Evolutionary conservation across 306 rosid species (phyloP).

Genomic region (Dryas octopetala): DNA sequence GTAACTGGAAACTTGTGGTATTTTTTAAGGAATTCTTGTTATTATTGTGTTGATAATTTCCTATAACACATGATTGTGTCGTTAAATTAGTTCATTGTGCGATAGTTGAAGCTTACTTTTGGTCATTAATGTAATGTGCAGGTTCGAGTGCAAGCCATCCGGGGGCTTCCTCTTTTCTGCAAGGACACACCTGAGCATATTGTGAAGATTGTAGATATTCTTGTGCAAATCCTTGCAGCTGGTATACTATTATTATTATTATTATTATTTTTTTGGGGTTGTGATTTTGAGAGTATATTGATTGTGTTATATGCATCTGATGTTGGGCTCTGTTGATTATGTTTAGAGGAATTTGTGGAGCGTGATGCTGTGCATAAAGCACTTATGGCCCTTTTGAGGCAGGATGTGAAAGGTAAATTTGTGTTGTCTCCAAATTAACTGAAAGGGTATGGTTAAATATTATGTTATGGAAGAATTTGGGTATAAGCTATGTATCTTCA

Average conservation of each 20-base stretch:
- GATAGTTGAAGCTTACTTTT: constrained; percentile 11
- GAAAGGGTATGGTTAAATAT: background rate
- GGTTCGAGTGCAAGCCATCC: constrained; percentile 98
- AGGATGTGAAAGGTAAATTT: constrained; percentile 86
- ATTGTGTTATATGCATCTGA: constrained; percentile 35
- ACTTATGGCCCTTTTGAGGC: constrained; percentile 91
- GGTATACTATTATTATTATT: constrained; percentile 43
- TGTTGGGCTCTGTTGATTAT: constrained; percentile 20
- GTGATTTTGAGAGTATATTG: constrained; percentile 4
- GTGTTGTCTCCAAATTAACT: background rate
- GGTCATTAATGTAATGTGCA: constrained; percentile 26
- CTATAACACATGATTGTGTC: background rate
- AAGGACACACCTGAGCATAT: constrained; percentile 91
- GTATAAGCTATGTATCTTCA: background rate
- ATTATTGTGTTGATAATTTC: background rate
- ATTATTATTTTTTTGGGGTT: background rate
- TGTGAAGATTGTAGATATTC: constrained; percentile 88
- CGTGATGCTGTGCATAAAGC: constrained; percentile 98
- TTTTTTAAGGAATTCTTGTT: background rate
- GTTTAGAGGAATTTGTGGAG: constrained; percentile 93
- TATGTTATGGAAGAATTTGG: background rate
- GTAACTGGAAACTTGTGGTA: background rate
- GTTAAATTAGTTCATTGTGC: background rate
- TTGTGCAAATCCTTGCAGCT: constrained; percentile 79
- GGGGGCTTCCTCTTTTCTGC: constrained; percentile 98